A percentile compares a stretch with the other conserved stretches of the same genome.
phyloP scores from a whole-genome alignment of 495 filamentous ascomycete species.

The Tuber brumale region DNA sequence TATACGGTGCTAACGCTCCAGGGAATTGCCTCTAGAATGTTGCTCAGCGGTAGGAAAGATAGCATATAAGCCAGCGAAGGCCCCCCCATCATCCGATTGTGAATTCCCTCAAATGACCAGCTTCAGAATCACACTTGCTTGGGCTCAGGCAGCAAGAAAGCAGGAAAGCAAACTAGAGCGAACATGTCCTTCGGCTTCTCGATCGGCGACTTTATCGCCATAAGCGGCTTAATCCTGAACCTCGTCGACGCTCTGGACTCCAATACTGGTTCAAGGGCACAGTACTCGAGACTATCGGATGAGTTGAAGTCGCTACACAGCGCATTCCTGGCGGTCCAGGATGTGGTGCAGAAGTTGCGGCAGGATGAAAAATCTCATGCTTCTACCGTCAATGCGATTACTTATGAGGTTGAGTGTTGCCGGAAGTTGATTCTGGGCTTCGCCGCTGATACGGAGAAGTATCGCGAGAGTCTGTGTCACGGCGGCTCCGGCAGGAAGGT shows the following conservation, averaged over 20 bases:
- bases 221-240: not conserved
- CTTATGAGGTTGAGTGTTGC: slow-evolving; percentile 1
- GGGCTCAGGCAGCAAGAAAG: not conserved
- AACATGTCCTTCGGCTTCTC: slow-evolving; percentile 6
- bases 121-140: not conserved
- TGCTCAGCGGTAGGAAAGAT: not conserved
- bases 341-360: not conserved
- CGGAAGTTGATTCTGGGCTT: slow-evolving; percentile 9
- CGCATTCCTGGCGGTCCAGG: slow-evolving; percentile 3
- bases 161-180: not conserved
- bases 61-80: not conserved
- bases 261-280: not conserved
- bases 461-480: slow-evolving; percentile 11
- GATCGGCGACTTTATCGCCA: slow-evolving; percentile 9
- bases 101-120: not conserved
- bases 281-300: not conserved
- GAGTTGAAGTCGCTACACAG: slow-evolving; percentile 8
- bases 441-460: slow-evolving; percentile 5
- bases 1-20: not conserved
- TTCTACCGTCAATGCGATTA: slow-evolving; percentile 9
- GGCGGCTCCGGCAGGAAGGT: slow-evolving; percentile 5
- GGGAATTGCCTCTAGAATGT: not conserved
- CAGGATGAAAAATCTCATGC: not conserved
- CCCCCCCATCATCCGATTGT: not conserved
- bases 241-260: slow-evolving; percentile 1